These are phyloP conservation scores for Rehmannia glutinosa DNA, from an alignment of 257 asterid species.

Conservation along the genomic window DNA sequence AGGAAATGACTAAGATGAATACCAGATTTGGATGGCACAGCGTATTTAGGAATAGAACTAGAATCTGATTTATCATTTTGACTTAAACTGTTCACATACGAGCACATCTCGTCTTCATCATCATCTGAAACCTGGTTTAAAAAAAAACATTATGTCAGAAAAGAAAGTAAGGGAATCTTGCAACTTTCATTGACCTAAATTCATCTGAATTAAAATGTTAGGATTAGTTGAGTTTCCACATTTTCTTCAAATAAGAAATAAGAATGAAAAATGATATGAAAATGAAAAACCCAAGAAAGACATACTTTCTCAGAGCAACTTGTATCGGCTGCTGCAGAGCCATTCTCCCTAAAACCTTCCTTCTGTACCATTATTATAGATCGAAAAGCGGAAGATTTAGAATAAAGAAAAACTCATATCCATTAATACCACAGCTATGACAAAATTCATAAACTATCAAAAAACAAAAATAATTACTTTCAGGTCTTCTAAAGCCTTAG, in stretches of 20 bases:
- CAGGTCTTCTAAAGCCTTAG: slow-evolving; percentile 60
- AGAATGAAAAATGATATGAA: neutral
- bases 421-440: neutral
- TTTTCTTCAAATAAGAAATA: neutral
- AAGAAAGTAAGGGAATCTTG: neutral
- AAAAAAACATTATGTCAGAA: neutral
- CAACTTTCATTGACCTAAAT: neutral
- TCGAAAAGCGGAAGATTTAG: neutral
- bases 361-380: slow-evolving; percentile 33
- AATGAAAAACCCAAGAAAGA: neutral
- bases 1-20: neutral
- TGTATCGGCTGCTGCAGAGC: slow-evolving; percentile 41
- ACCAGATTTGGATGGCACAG: slow-evolving; percentile 40
- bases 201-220: neutral
- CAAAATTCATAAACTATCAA: neutral
- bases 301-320: slow-evolving; percentile 55
- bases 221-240: neutral
- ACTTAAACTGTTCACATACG: slow-evolving; percentile 38
- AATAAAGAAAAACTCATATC: neutral
- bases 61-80: slow-evolving; percentile 51
- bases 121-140: slow-evolving; percentile 68
- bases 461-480: slow-evolving; percentile 32
- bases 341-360: slow-evolving; percentile 63
- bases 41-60: slow-evolving; percentile 32
- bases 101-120: slow-evolving; percentile 63